These are phyloP conservation scores for Colletotrichum sp. DNA, from an alignment of 2,329 filamentous ascomycete genomes.

Conservation along the genomic window DNA sequence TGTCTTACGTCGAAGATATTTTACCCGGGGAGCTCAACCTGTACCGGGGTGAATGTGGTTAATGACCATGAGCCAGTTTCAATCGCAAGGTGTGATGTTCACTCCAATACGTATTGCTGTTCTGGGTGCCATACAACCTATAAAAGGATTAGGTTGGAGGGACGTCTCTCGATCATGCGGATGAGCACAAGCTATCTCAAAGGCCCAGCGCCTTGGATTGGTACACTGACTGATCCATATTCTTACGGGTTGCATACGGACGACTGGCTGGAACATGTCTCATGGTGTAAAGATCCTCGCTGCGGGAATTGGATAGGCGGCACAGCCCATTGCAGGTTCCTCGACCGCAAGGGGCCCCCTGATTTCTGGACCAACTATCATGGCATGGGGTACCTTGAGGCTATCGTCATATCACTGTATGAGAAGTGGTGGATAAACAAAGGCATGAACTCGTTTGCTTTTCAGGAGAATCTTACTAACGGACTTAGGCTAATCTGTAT, in stretches of 20 bases:
- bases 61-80: neutral
- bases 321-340: neutral
- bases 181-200: neutral
- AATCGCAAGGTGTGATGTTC: neutral
- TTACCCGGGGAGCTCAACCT: neutral
- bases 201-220: neutral
- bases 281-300: neutral
- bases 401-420: neutral
- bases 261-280: neutral
- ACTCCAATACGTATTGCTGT: neutral
- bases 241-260: neutral
- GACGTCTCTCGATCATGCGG: neutral
- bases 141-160: neutral
- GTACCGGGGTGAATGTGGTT: fast-evolving
- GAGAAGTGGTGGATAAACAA: neutral
- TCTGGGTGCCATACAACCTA: neutral
- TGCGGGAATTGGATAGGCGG: neutral
- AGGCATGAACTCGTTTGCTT: neutral
- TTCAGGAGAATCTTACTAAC: neutral
- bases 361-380: neutral
- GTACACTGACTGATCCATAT: neutral
- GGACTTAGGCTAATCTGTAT: neutral
- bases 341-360: neutral
- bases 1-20: neutral
- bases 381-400: neutral